phyloP scores from a whole-genome alignment of 805 yeast species.

The Saturnispora bothae region DNA sequence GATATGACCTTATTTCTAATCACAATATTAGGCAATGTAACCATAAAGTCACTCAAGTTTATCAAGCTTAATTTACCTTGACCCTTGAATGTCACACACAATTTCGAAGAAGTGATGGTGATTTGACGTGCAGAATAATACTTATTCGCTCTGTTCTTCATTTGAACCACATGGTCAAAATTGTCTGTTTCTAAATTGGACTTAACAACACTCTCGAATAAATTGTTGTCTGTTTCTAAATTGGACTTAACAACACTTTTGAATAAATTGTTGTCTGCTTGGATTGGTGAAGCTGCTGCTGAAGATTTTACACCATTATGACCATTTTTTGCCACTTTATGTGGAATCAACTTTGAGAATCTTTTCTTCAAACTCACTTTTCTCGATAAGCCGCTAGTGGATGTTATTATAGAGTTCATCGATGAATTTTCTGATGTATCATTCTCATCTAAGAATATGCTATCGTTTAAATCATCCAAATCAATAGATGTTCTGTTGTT shows the following conservation, averaged over 20 bases:
- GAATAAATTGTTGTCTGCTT: not conserved
- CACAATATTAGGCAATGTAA: conserved; percentile 53
- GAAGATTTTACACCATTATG: not conserved
- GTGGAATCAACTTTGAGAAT: conserved; percentile 1
- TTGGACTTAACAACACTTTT: not conserved
- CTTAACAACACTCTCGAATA: not conserved
- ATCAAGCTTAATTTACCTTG: conserved; percentile 57
- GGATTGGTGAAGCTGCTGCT: not conserved
- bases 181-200: not conserved
- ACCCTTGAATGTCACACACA: conserved; percentile 72
- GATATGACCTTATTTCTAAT: conserved; percentile 63
- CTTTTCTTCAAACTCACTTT: conserved; percentile 1
- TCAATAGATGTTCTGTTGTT: conserved; percentile 1
- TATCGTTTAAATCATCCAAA: conserved; percentile 2
- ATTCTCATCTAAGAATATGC: conserved; percentile 2
- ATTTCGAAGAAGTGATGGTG: conserved; percentile 18
- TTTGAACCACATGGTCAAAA: conserved; percentile 22
- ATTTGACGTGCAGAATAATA: conserved; percentile 31
- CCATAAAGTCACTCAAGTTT: conserved; percentile 62
- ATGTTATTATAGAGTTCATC: not conserved
- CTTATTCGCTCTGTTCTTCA: conserved; percentile 33
- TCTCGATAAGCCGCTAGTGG: not conserved
- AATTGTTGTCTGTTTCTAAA: not conserved
- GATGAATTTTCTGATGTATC: conserved; percentile 4
- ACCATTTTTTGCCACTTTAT: not conserved